Conservation (phyloP, 2,329 filamentous ascomycete genomes). For the Fusarium austroafricanum region DNA sequence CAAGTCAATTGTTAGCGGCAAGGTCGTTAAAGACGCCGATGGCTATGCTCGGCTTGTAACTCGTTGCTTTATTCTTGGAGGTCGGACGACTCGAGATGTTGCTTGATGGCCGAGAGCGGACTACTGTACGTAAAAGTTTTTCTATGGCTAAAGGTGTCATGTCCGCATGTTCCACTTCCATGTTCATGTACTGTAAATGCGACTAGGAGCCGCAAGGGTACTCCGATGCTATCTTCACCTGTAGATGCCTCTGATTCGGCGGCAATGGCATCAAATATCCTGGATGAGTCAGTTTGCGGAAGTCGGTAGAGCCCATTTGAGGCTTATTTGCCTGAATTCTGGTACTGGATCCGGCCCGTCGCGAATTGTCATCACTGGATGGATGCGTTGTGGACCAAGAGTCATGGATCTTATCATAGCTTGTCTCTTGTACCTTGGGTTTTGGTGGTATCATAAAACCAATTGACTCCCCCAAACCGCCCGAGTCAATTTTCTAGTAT, state of each 20-base stretch:
- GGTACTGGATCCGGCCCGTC: slow-evolving; percentile 44
- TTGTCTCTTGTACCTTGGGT: slow-evolving; percentile 6
- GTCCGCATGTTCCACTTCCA: slow-evolving; percentile 20
- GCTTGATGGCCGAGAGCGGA: slow-evolving; percentile 34
- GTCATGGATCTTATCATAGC: slow-evolving; percentile 41
- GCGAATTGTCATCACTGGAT: slow-evolving; percentile 29
- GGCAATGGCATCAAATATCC: slow-evolving; percentile 18
- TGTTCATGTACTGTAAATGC: slow-evolving; percentile 19
- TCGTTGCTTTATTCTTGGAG: slow-evolving; percentile 11
- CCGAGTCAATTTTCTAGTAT: neutral
- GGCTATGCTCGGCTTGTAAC: slow-evolving; percentile 17
- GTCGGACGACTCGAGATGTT: slow-evolving; percentile 20
- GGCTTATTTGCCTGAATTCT: slow-evolving; percentile 29
- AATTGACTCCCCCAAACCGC: slow-evolving; percentile 20
- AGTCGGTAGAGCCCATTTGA: slow-evolving; percentile 41
- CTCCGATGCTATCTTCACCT: slow-evolving; percentile 18
- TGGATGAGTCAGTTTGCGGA: slow-evolving; percentile 43
- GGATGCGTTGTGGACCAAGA: slow-evolving; percentile 22
- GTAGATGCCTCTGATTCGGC: slow-evolving; percentile 34
- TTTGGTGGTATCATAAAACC: slow-evolving; percentile 35
- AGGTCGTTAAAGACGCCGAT: slow-evolving; percentile 22
- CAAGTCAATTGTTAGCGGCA: slow-evolving; percentile 26
- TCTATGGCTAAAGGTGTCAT: slow-evolving; percentile 4
- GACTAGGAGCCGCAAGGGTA: slow-evolving; percentile 35
- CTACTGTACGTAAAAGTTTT: slow-evolving; percentile 37